Evolutionary conservation across 73 alveolate species (phyloP), one percentile per base, ranked within the genome.

Genomic region (Paramecium tetraurelia): DNA sequence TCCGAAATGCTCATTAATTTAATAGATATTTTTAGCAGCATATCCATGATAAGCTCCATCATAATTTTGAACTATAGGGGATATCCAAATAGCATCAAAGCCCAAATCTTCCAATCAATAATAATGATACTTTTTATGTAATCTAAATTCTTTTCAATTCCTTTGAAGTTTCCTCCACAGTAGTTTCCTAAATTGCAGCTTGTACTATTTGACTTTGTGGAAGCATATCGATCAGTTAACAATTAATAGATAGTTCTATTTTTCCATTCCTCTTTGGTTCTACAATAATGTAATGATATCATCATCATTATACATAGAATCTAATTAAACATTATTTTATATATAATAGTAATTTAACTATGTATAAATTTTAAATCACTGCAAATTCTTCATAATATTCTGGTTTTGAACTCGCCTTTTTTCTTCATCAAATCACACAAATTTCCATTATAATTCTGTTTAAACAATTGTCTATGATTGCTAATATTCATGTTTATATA

Each of bases 141-240:
- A 92, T 98, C 99, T 40, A 98, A 95, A 31, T 98, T 93, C 53
- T 93, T 29, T 18, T 57, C 92, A 58, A 98, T 96, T 16, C 99
- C 99, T 58, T 96, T 92, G 90, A 83, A 95, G 44, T 96, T 92
- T n/a, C 99, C 99, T 48, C 99, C 99, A 84, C 99, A 98, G 93
- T 98, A 98, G 50, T 96, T 90, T 6, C 96, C 92, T 92, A 93
- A 86, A 59, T 95, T 58, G 38, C 96, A 93, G n/a, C 75, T 11
- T 14, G 86, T 58, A 57, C 94, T 75, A 18, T 50, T 41, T 3
- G 93, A 86, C 16, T 95, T 86, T 33, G 92, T 92, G 16, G 92
- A 36, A 12, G 94, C 93, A 75, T 75, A 93, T 38, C 96, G 38
- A 85, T 98, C 99, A 18, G 99, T 97, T 89, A 98, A 85, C 87